These are phyloP conservation scores for Sicyos edulis DNA, from an alignment of 306 rosid species.

Conservation along the genomic window DNA sequence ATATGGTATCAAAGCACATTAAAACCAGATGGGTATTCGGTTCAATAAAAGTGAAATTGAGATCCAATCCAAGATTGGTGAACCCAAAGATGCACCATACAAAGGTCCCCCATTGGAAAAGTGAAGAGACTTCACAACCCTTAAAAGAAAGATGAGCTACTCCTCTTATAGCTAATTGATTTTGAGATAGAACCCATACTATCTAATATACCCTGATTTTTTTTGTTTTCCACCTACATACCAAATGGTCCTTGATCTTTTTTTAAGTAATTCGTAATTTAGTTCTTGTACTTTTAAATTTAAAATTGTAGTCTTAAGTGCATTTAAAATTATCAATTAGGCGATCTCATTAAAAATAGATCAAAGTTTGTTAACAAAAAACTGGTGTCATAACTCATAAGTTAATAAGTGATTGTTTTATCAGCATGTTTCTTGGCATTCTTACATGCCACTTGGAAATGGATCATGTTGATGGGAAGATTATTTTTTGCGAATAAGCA, in stretches of 20 bases:
- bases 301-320: neutral
- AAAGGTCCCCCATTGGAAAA: no score
- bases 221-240: neutral
- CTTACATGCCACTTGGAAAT: neutral
- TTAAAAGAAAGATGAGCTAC: no score
- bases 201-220: no score
- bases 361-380: neutral
- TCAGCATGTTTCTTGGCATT: neutral
- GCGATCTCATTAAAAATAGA: neutral
- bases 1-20: no score
- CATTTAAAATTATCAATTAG: neutral
- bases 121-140: no score
- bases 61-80: no score
- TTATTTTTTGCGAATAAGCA: neutral
- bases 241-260: neutral
- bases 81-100: no score
- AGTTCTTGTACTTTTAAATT: neutral
- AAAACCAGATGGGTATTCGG: no score
- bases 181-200: no score
- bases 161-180: no score
- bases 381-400: neutral
- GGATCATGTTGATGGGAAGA: neutral
- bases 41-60: no score
- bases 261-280: neutral
- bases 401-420: slow-evolving; percentile 2